Evolutionary conservation across 768 basidiomycete genomes (phyloP).

Genomic region (Amanita exitialis): DNA sequence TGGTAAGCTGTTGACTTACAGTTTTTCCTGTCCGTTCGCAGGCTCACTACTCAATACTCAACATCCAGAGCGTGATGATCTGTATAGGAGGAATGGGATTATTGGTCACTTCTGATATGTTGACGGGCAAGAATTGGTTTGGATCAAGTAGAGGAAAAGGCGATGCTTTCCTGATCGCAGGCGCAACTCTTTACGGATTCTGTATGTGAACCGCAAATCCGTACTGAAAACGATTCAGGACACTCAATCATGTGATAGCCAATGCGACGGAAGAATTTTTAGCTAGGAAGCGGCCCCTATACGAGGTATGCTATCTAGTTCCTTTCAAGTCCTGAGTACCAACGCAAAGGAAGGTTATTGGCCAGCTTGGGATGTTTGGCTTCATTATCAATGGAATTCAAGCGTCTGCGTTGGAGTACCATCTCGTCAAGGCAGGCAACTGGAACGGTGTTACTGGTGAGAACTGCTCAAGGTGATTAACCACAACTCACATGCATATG

Average conservation of each 20-base stretch:
- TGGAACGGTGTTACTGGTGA: conserved; percentile 68
- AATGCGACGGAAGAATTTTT: conserved; percentile 88
- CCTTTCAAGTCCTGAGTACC: not conserved
- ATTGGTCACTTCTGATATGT: conserved; percentile 68
- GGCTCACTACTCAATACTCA: not conserved
- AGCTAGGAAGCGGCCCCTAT: conserved; percentile 68
- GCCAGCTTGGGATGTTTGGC: conserved; percentile 82
- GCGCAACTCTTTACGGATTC: conserved; percentile 79
- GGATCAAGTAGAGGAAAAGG: conserved; percentile 63
- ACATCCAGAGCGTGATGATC: conserved; percentile 52
- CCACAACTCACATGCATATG: not conserved
- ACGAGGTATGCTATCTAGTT: conserved; percentile 37
- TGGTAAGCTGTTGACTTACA: conserved; percentile 34
- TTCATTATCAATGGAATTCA: conserved; percentile 73
- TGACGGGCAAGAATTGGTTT: conserved; percentile 68
- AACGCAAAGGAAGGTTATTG: conserved; percentile 46
- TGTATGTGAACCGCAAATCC: conserved; percentile 35
- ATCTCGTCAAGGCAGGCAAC: conserved; percentile 48
- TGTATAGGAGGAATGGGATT: conserved; percentile 71
- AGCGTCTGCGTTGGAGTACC: conserved; percentile 65
- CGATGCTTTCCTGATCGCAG: conserved; percentile 80
- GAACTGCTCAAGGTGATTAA: conserved; percentile 12
- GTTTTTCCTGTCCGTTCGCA: not conserved
- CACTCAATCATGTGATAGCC: conserved; percentile 27
- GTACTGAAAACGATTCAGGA: not conserved